Base-by-base conservation (phyloP, 495 filamentous ascomycete genomes). In the Chaetomidium leptoderma region DNA sequence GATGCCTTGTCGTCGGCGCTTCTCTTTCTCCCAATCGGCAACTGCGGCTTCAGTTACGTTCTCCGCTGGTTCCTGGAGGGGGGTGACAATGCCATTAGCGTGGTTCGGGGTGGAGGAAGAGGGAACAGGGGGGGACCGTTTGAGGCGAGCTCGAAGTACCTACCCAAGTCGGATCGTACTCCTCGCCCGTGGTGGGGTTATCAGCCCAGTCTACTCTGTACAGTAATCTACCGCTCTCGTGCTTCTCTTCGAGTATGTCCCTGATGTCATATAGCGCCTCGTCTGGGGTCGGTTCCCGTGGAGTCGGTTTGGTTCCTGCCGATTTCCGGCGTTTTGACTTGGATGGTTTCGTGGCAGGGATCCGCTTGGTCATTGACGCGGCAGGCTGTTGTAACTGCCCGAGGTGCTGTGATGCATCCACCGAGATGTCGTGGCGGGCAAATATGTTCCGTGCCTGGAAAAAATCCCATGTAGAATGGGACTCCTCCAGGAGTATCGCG, bases 161-260 rank as follows among this genome's bases (percentile, higher is more conserved):
- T 74, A 77, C 76, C 76, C 76, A 78, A 46, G 66, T 70, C 19
- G 70, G 72, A 21, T 57, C 27, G 58, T 72, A 72, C 1, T 24
- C 49, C 53, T 69, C 52, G 16, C 74, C 72, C 19, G 68, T 70
- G 14, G 50, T 42, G 49, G 76, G 71, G 49, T 70, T 62, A 36
- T 68, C 65, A 7, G 62, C 70, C 76, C 74, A 77, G 51, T 77
- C 74, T 30, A 76, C 63, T 48, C 62, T 21, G 48, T 76, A 78
- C 10, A 62, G 55, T 30, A 62, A 55, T 46, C 64, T 65, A 11
- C 72, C 66, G 17, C 51, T 55, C 26, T 60, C 48, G 8, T n/a
- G 7, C 55, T 70, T 72, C 69, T 78, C 74, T 36, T 64, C 68
- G 36, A 76, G 47, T 16, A 78, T 76, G 60, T 58, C 67, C 5